Evolutionary conservation across 345 rosid species (phyloP).

Genomic region (Theobroma cacao): DNA sequence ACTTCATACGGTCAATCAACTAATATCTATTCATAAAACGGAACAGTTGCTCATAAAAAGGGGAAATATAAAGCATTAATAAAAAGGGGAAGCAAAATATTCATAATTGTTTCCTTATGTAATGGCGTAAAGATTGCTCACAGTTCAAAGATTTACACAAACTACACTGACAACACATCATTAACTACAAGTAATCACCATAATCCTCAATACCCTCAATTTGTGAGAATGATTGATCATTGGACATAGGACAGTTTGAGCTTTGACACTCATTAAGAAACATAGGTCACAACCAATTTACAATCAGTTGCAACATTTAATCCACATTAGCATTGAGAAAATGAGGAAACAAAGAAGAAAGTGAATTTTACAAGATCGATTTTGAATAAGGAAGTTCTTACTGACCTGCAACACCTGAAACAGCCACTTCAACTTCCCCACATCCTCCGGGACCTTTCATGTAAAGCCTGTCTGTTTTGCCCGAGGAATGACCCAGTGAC

Average conservation of each 20-base stretch:
- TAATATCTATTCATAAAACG: neutral
- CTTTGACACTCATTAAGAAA: conserved; percentile 1
- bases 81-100: neutral
- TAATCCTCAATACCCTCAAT: neutral
- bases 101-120: neutral
- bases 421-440: conserved; percentile 99
- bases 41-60: neutral
- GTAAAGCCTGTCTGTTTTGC: conserved; percentile 81
- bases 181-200: neutral
- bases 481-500: conserved; percentile 63
- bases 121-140: neutral
- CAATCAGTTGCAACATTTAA: neutral
- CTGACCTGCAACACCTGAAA: conserved; percentile 82
- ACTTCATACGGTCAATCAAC: conserved; percentile 4
- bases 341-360: neutral
- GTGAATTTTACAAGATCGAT: neutral
- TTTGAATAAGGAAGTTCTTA: neutral
- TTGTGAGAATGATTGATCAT: conserved; percentile 2
- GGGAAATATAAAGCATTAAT: neutral
- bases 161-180: neutral
- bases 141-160: neutral
- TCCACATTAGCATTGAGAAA: neutral
- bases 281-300: conserved; percentile 2
- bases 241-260: neutral
- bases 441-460: conserved; percentile 99